A percentile compares a stretch with the other conserved stretches of the same genome.
phyloP scores from a whole-genome alignment of 1,139 yeast species.

The Kodamaea sp. region DNA sequence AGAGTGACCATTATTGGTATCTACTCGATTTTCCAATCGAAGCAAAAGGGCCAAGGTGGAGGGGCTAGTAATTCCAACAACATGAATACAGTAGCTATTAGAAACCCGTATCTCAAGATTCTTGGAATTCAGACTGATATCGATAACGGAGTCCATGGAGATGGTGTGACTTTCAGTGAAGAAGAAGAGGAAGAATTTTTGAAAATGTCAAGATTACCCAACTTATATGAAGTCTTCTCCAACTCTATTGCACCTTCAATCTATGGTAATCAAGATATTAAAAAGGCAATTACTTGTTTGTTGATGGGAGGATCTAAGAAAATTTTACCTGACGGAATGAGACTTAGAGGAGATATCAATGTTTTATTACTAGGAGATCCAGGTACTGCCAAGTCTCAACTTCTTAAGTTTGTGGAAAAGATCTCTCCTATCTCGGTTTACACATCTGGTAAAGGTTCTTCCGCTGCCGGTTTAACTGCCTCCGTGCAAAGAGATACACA shows the following conservation, averaged over 20 bases:
- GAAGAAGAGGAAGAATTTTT: conserved; percentile 93
- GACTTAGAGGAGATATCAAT: conserved; percentile 95
- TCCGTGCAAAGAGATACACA: conserved; percentile 90
- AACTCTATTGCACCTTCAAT: conserved; percentile 94
- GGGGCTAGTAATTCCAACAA: conserved; percentile 27
- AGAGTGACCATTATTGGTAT: conserved; percentile 90
- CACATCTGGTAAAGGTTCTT: conserved; percentile 98
- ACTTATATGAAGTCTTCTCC: conserved; percentile 82
- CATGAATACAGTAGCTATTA: conserved; percentile 71
- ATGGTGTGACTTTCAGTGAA: conserved; percentile 74
- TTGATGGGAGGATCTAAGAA: conserved; percentile 95
- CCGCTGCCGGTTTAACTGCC: conserved; percentile 99
- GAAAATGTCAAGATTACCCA: conserved; percentile 76
- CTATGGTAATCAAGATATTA: conserved; percentile 90
- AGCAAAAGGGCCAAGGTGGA: conserved; percentile 54
- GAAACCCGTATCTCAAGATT: conserved; percentile 88
- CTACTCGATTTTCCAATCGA: conserved; percentile 80
- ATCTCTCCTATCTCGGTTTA: conserved; percentile 93
- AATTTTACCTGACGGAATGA: conserved; percentile 91
- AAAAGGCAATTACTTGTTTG: conserved; percentile 89
- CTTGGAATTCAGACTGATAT: conserved; percentile 84
- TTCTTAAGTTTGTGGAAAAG: conserved; percentile 91
- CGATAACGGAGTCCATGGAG: conserved; percentile 65
- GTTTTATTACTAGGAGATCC: conserved; percentile 95
- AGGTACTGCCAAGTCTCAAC: conserved; percentile 97